Percentiles rank a stretch among this genome's conserved stretches.
phyloP scores from a whole-genome alignment of 495 filamentous ascomycete genomes.

The Paragyromitra xinjiangensis region DNA sequence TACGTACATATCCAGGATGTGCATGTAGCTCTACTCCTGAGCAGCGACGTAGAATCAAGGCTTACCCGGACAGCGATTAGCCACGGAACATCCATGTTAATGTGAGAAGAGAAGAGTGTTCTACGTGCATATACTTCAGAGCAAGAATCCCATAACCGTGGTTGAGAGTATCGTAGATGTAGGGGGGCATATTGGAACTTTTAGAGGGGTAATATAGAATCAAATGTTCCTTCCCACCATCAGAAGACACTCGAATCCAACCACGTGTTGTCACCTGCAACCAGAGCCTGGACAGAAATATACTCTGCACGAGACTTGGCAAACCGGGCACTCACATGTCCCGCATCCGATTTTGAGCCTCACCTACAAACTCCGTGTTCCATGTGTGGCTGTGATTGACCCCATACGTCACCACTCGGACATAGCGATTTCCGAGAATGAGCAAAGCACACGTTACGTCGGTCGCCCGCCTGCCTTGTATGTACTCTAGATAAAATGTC shows the following conservation, averaged over 20 bases:
- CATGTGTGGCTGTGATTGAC: background rate
- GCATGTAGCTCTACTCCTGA: background rate
- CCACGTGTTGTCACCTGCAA: background rate
- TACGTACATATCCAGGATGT: background rate
- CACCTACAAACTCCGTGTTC: background rate
- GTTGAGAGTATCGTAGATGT: too few relatives aligned
- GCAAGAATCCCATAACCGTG: too few relatives aligned
- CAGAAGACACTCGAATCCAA: too few relatives aligned
- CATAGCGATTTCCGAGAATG: constrained; percentile 11
- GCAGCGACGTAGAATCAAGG: background rate
- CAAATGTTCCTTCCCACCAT: too few relatives aligned
- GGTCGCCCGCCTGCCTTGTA: background rate
- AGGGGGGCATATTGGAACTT: too few relatives aligned
- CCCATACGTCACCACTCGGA: constrained; percentile 48
- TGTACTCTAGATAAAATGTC: constrained; percentile 1
- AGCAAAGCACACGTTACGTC: background rate
- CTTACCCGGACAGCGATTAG: constrained; percentile 20
- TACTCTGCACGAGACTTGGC: background rate
- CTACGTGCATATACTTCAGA: background rate
- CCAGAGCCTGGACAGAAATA: background rate
- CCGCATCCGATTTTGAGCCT: background rate
- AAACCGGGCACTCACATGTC: background rate
- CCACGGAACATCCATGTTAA: background rate
- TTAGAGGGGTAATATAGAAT: too few relatives aligned
- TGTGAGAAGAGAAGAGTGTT: background rate